These are phyloP conservation scores for Emiliania huxleyi DNA, from an alignment of 78 protist species.

Conservation along the genomic window DNA sequence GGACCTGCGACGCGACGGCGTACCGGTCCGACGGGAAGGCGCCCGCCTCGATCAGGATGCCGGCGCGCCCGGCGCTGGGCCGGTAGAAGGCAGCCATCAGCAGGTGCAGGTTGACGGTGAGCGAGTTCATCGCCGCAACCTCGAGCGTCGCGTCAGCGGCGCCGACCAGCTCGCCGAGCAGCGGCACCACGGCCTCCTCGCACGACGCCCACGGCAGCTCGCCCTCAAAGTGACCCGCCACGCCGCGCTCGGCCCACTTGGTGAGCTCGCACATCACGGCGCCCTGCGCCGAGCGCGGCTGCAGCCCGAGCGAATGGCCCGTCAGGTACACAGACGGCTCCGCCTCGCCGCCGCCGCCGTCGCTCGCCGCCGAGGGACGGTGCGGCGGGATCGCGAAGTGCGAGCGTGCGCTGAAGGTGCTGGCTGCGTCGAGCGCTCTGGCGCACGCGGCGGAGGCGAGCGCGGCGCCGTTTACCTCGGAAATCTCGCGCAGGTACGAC, in stretches of 20 bases:
- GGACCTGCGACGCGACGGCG: conserved; percentile 59
- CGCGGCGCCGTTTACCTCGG: too few relatives aligned
- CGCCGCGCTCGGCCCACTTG: conserved; percentile 59
- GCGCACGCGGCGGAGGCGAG: too few relatives aligned
- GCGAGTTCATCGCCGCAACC: conserved; percentile 65
- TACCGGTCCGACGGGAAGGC: conserved; percentile 90
- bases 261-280: conserved; percentile 48
- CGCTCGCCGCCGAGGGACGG: too few relatives aligned
- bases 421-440: too few relatives aligned
- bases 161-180: neutral
- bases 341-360: too few relatives aligned
- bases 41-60: conserved; percentile 79
- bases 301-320: conserved; percentile 88
- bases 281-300: conserved; percentile 49
- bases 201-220: conserved; percentile 71
- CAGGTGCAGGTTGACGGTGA: conserved; percentile 88
- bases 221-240: conserved; percentile 59
- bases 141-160: neutral
- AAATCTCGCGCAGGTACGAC: too few relatives aligned
- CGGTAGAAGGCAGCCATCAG: conserved; percentile 79
- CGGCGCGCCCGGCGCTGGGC: conserved; percentile 70
- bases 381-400: too few relatives aligned
- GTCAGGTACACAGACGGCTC: conserved; percentile 79
- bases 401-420: too few relatives aligned
- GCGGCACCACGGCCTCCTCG: conserved; percentile 54